Percentiles rank a stretch among this genome's conserved stretches.
These are phyloP conservation scores for Papilionanthe hybrid DNA, from an alignment of 116 monocot species.

Conservation along the genomic window DNA sequence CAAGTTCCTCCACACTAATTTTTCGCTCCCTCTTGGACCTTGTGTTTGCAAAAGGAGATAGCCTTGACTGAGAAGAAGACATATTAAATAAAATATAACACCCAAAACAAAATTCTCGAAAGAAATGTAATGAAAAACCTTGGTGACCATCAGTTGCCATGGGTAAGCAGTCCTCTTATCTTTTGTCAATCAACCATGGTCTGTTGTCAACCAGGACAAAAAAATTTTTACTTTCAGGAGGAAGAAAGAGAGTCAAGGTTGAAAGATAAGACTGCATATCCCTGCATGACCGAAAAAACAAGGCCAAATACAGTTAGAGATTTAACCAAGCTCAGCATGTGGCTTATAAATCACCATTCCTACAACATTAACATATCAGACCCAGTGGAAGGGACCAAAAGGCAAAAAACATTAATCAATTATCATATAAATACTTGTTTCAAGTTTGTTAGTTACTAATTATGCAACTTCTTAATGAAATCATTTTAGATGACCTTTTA, in stretches of 20 bases:
- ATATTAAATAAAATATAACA: constrained; percentile 6
- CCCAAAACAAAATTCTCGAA: neutral
- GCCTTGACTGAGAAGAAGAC: constrained; percentile 64
- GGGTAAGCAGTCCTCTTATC: constrained; percentile 65
- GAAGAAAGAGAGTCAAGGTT: constrained; percentile 58
- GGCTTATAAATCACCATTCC: neutral
- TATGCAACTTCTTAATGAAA: too few species aligned
- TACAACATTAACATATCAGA: neutral
- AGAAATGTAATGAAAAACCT: constrained; percentile 36
- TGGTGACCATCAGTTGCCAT: constrained; percentile 98
- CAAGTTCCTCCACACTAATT: constrained; percentile 30
- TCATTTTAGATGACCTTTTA: too few species aligned
- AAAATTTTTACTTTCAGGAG: constrained; percentile 70
- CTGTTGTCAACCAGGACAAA: constrained; percentile 85
- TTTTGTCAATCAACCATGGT: constrained; percentile 71
- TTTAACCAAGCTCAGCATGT: neutral
- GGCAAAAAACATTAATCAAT: neutral
- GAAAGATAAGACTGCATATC: constrained; percentile 97
- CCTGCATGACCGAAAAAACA: constrained; percentile 33
- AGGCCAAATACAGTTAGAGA: neutral
- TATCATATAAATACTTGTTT: neutral
- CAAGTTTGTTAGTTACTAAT: neutral
- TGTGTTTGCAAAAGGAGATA: constrained; percentile 93
- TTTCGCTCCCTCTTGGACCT: constrained; percentile 40
- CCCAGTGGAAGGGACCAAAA: neutral